Evolutionary conservation across 2,329 filamentous ascomycete species (phyloP).

Genomic region (Curvularia eragrostidis): DNA sequence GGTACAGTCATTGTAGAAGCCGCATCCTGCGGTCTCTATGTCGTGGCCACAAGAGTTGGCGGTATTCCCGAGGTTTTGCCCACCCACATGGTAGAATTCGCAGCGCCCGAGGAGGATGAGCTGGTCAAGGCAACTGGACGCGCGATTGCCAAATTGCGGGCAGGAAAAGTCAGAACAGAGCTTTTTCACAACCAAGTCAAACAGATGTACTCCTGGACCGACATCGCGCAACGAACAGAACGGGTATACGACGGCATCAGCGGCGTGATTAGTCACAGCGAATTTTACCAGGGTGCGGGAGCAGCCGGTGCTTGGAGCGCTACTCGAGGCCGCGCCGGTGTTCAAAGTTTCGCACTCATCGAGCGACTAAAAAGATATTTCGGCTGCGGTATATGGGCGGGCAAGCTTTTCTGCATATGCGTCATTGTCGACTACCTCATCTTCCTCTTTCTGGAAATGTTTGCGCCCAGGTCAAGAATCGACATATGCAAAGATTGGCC

Average conservation of each 20-base stretch:
- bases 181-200: slow-evolving; percentile 96
- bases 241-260: slow-evolving; percentile 94
- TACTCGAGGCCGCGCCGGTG: slow-evolving; percentile 70
- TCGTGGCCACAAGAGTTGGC: slow-evolving; percentile 94
- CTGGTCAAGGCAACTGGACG: slow-evolving; percentile 86
- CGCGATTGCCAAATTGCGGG: slow-evolving; percentile 84
- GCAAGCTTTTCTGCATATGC: slow-evolving; percentile 94
- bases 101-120: slow-evolving; percentile 95
- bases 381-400: slow-evolving; percentile 97
- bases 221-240: slow-evolving; percentile 92
- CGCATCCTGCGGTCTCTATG: slow-evolving; percentile 92
- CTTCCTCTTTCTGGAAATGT: slow-evolving; percentile 86
- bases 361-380: slow-evolving; percentile 96
- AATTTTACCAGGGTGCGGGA: slow-evolving; percentile 85
- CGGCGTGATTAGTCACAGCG: slow-evolving; percentile 81
- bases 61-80: slow-evolving; percentile 97
- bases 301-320: slow-evolving; percentile 71
- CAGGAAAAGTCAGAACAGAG: slow-evolving; percentile 87
- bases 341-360: slow-evolving; percentile 89
- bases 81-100: slow-evolving; percentile 96
- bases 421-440: slow-evolving; percentile 93
- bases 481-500: slow-evolving; percentile 94
- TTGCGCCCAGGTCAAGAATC: slow-evolving; percentile 82
- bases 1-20: slow-evolving; percentile 98
- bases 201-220: slow-evolving; percentile 98